Evolutionary conservation across 176 grass and related monocot genomes (phyloP).

Genomic region (Echinochloa phyllopogon): DNA sequence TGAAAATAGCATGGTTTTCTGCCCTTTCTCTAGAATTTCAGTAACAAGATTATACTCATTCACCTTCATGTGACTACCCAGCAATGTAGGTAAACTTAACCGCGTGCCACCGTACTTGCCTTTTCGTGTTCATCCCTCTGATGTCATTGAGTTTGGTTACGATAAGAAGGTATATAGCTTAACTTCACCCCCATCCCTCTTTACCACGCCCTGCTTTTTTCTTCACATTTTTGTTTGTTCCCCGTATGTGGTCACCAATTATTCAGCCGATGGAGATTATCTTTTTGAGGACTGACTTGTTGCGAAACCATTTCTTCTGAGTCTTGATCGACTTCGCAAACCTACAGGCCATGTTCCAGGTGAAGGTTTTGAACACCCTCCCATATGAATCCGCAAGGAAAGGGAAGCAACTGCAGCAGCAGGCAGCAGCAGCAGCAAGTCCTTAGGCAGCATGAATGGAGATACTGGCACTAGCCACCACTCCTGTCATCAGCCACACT

Average conservation of each 20-base stretch:
- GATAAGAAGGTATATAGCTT: slow-evolving; percentile 81
- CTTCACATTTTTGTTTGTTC: not conserved
- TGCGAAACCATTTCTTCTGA: slow-evolving; percentile 5
- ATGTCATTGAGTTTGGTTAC: slow-evolving; percentile 87
- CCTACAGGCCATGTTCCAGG: slow-evolving; percentile 70
- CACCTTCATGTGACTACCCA: slow-evolving; percentile 40
- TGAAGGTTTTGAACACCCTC: slow-evolving; percentile 77
- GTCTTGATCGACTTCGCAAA: slow-evolving; percentile 4
- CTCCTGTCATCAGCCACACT: slow-evolving; percentile 7
- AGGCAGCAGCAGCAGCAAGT: slow-evolving; percentile 30
- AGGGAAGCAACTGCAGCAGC: not conserved
- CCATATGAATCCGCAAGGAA: slow-evolving; percentile 57
- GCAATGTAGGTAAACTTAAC: slow-evolving; percentile 78
- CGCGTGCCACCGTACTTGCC: slow-evolving; percentile 77
- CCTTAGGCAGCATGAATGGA: slow-evolving; percentile 69
- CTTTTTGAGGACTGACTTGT: not conserved
- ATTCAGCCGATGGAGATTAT: not conserved
- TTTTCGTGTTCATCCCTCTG: slow-evolving; percentile 70
- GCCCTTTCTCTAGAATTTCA: slow-evolving; percentile 10
- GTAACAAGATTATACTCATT: slow-evolving; percentile 11
- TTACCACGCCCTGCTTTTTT: not conserved
- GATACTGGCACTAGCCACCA: not conserved
- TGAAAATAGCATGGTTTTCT: slow-evolving; percentile 21
- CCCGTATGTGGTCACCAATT: not conserved
- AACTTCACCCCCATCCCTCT: not conserved